These are phyloP conservation scores for Chenopodium formosanum DNA, from an alignment of 148 eudicot genomes.

Conservation along the genomic window DNA sequence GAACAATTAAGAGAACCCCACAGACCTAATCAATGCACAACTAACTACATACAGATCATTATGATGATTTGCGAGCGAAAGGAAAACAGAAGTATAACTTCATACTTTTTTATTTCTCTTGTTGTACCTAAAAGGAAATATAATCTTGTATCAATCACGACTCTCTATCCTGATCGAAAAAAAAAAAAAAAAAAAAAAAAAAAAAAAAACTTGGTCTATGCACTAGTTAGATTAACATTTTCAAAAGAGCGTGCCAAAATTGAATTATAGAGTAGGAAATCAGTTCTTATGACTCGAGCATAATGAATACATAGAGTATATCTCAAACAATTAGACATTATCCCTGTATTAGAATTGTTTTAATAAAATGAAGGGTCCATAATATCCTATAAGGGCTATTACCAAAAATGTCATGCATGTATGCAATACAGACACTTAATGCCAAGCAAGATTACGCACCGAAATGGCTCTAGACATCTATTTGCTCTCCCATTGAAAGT, in stretches of 20 bases:
- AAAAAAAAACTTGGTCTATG: too few relatives aligned
- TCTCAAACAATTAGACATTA: neutral
- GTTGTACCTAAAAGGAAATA: constrained; percentile 7
- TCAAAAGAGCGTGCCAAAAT: neutral
- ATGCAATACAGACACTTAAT: constrained; percentile 12
- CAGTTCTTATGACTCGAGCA: neutral
- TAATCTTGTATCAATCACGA: neutral
- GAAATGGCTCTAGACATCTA: neutral
- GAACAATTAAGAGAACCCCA: constrained; percentile 10
- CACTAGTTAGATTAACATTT: neutral
- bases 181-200: too few relatives aligned
- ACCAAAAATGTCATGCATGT: constrained; percentile 3
- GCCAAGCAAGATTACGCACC: constrained; percentile 7
- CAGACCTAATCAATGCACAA: constrained; percentile 4
- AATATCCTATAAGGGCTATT: neutral
- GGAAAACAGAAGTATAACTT: too few relatives aligned
- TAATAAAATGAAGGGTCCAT: neutral
- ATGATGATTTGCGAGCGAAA: neutral
- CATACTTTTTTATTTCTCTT: neutral
- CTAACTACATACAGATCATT: constrained; percentile 3
- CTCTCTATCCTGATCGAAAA: neutral
- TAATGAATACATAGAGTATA: neutral
- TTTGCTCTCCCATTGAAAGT: neutral
- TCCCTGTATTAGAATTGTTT: neutral
- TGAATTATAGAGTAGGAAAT: too few relatives aligned